Evolutionary conservation across 768 basidiomycete species (phyloP), one percentile per base, ranked within the genome.

Genomic region (Leccinum subtestaceum): DNA sequence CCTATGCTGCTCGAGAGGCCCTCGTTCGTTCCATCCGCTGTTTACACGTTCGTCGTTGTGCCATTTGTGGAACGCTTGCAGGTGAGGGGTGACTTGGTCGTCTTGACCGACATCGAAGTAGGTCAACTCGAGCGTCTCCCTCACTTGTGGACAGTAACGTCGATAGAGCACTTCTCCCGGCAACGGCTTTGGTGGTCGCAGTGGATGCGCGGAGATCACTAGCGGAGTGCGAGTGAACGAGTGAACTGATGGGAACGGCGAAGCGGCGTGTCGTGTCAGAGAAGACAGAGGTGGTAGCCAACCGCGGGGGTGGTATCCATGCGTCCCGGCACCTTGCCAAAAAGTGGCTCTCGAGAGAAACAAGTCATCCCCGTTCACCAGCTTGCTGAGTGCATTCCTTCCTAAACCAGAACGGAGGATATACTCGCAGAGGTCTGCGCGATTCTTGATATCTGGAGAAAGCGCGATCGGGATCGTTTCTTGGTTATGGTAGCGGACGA

Each of bases 281-380:
- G 67, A 70, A 66, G 78, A 59, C 63, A 36, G 59, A 66, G 73
- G 58, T 66, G 19, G 72, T 9, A 76, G 51, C 75, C 75, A 77
- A 21, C 72, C 69, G 23, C 63, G 63, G 1, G 57, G 10, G 54
- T 78, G 76, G 13, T 64, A 67, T 7, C 67, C 67, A 2, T 54
- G 68, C 5, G 75, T 76, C 12, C 80, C 81, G 1, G 80, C 81
- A 5, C 76, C 81, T 59, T 81, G 81, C 81, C 81, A 82, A 66
- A 82, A 82, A 0, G 78, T 66, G 0, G 75, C 68, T 27, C 79
- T 71, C 10, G 71, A 72, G 54, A 82, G 72, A 66, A 78, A 78
- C 48, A 78, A 58, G 15, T 72, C 67, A 11, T 68, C 63, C 12
- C 64, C 55, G 6, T 60, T 50, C 19, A 52, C 56, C 46, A 34